A percentile compares a stretch with the other conserved stretches of the same genome.
phyloP scores from a whole-genome alignment of 148 eudicot genomes.

The Vaccinium vitisidaea region DNA sequence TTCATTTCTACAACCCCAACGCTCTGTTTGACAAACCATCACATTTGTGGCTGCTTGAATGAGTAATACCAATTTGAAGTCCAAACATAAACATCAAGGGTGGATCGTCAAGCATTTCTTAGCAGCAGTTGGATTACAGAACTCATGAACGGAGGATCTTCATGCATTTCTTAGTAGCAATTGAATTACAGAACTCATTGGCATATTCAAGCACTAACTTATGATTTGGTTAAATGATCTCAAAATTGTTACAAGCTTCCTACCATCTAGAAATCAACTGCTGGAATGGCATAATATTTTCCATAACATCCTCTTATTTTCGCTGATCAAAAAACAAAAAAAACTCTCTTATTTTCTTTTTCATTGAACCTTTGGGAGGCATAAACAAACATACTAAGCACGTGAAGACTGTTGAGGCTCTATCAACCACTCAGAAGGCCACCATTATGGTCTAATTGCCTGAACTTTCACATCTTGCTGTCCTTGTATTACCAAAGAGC shows the following conservation, averaged over 20 bases:
- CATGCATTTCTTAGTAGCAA: neutral
- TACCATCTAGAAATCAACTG: neutral
- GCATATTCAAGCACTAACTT: neutral
- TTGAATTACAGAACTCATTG: neutral
- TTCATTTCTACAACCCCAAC: neutral
- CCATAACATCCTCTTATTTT: neutral
- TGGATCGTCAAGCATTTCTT: neutral
- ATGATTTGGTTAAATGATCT: neutral
- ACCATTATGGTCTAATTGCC: slow-evolving; percentile 74
- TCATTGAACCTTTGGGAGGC: neutral
- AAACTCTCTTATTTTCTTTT: neutral
- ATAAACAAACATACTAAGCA: slow-evolving; percentile 21
- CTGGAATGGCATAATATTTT: neutral
- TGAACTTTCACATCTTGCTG: slow-evolving; percentile 61
- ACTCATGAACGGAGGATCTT: neutral
- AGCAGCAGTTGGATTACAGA: no score
- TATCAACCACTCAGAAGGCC: slow-evolving; percentile 76
- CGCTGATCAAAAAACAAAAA: no score
- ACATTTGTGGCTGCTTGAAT: neutral
- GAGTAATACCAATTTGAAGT: neutral
- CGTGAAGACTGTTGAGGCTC: slow-evolving; percentile 44
- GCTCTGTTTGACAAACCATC: neutral
- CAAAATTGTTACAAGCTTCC: neutral
- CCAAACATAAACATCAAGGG: neutral
- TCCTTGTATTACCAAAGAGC: slow-evolving; percentile 53